Evolutionary conservation across 305 asterid genomes (phyloP).

Genomic region (Nicotiana rustica): DNA sequence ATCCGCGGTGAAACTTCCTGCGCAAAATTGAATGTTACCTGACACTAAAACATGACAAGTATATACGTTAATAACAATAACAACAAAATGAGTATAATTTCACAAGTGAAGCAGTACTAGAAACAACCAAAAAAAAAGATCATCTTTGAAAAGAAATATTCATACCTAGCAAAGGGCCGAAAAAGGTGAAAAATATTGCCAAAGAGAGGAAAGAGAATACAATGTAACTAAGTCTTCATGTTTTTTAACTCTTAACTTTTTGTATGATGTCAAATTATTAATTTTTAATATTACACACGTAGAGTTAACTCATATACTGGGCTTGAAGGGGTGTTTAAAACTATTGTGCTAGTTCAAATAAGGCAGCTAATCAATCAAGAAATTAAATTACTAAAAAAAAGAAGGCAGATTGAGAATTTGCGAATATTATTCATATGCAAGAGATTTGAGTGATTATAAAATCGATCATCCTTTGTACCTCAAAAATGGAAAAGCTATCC

Average conservation of each 20-base stretch:
- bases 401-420: not conserved
- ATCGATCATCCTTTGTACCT: no score
- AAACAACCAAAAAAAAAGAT: no score
- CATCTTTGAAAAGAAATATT: not conserved
- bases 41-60: not conserved
- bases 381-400: not conserved
- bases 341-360: not conserved
- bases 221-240: conserved; percentile 25
- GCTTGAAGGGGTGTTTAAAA: not conserved
- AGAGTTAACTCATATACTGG: conserved; percentile 1
- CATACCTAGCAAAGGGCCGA: conserved; percentile 11
- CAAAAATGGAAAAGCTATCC: not conserved
- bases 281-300: not conserved
- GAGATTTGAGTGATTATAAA: not conserved
- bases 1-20: not conserved
- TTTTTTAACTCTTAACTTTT: not conserved
- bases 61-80: not conserved
- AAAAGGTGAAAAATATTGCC: conserved; percentile 10
- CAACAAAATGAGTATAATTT: not conserved
- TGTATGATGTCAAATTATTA: not conserved
- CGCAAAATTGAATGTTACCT: conserved; percentile 24
- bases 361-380: not conserved
- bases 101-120: not conserved
- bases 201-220: not conserved
- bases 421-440: not conserved